Evolutionary conservation across 2,329 filamentous ascomycete species (phyloP).

Genomic region (Cladorrhinum sp.): DNA sequence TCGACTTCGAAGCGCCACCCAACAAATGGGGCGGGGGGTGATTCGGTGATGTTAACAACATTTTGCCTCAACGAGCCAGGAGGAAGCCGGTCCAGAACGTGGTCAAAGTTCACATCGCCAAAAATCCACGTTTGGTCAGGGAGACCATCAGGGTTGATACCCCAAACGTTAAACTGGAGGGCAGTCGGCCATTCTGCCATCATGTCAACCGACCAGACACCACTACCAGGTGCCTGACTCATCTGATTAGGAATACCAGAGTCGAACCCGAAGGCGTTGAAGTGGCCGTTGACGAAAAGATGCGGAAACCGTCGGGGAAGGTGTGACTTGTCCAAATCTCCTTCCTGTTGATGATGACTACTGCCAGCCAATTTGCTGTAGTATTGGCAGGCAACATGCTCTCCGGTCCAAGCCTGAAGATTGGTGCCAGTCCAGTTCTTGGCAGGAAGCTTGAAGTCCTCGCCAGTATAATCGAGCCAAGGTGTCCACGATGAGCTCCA

Average conservation of each 20-base stretch:
- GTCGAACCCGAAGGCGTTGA: constrained; percentile 62
- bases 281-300: constrained; percentile 58
- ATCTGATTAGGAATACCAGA: constrained; percentile 54
- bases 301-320: constrained; percentile 56
- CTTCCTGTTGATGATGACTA: constrained; percentile 57
- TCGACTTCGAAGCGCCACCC: constrained; percentile 54
- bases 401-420: constrained; percentile 55
- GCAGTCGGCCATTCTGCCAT: constrained; percentile 61
- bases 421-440: constrained; percentile 56
- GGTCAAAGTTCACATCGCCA: constrained; percentile 59
- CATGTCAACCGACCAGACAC: constrained; percentile 56
- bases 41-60: constrained; percentile 55
- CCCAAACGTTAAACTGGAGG: constrained; percentile 63
- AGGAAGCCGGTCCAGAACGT: constrained; percentile 57
- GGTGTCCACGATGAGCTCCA: constrained; percentile 58
- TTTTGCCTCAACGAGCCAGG: constrained; percentile 53
- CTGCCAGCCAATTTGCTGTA: constrained; percentile 57
- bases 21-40: constrained; percentile 51
- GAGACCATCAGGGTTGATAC: constrained; percentile 58
- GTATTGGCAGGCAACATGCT: constrained; percentile 62
- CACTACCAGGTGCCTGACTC: constrained; percentile 39
- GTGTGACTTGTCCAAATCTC: constrained; percentile 43
- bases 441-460: constrained; percentile 47
- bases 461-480: constrained; percentile 57
- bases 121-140: constrained; percentile 58